A percentile compares a stretch with the other conserved stretches of the same genome.
Evolutionary conservation across 225 moss, liverwort and hornwort genomes (phyloP).

Genomic region (Rhytidiadelphus loreus): DNA sequence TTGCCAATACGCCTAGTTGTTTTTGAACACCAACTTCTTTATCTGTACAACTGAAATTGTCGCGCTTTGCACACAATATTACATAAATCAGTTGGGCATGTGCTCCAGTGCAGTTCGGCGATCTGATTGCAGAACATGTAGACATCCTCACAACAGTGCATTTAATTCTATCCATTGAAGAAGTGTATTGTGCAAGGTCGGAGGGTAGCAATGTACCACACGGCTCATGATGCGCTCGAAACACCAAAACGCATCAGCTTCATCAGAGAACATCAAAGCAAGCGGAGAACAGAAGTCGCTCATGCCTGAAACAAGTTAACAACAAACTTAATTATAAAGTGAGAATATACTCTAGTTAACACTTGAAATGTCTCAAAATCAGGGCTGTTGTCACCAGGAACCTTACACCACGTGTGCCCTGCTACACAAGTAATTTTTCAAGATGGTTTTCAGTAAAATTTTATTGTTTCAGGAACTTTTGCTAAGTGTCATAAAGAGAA

Average conservation of each 20-base stretch:
- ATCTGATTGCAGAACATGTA: not conserved
- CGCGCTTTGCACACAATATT: slow-evolving; percentile 55
- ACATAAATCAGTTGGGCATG: not conserved
- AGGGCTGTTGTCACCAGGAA: not conserved
- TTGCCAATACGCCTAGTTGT: slow-evolving; percentile 76
- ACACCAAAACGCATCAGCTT: slow-evolving; percentile 98
- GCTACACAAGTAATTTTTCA: not conserved
- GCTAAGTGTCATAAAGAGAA: not conserved
- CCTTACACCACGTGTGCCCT: not conserved
- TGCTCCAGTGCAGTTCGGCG: not conserved
- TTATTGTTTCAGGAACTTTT: not conserved
- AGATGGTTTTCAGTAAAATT: not conserved
- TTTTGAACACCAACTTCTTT: slow-evolving; percentile 92
- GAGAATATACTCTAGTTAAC: not conserved
- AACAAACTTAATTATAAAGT: not conserved
- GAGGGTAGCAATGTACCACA: slow-evolving; percentile 51
- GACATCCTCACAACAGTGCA: not conserved
- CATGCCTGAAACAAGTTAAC: slow-evolving; percentile 55
- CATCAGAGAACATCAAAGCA: slow-evolving; percentile 69
- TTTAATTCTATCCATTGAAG: not conserved
- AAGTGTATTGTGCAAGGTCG: not conserved
- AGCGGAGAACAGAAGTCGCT: slow-evolving; percentile 95
- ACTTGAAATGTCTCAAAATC: not conserved
- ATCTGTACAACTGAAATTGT: slow-evolving; percentile 92
- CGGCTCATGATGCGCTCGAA: slow-evolving; percentile 93